Conservation (phyloP, 805 yeast genomes). For the Spathaspora arborariae region DNA sequence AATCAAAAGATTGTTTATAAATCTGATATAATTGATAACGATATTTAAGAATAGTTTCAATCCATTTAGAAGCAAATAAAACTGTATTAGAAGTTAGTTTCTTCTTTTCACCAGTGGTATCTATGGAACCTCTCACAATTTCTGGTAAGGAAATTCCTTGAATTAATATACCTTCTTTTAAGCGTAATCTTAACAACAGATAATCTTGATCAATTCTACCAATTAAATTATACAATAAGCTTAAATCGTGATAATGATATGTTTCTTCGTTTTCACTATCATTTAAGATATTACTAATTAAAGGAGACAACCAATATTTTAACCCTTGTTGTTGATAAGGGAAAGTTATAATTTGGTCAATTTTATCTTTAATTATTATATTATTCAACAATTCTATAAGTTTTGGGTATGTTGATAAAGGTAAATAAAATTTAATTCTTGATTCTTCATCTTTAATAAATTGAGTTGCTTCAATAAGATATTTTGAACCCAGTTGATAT, state of each 20-base stretch:
- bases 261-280: slow-evolving; percentile 1
- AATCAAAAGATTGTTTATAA: slow-evolving; percentile 44
- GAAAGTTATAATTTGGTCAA: slow-evolving; percentile 49
- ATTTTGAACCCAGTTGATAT: slow-evolving; percentile 48
- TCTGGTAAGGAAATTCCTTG: slow-evolving; percentile 9
- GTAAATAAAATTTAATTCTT: slow-evolving; percentile 50
- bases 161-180: slow-evolving; percentile 42
- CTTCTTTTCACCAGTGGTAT: slow-evolving; percentile 6
- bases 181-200: slow-evolving; percentile 44
- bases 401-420: slow-evolving; percentile 51
- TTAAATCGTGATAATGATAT: slow-evolving; percentile 37
- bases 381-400: slow-evolving; percentile 54
- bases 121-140: slow-evolving; percentile 6
- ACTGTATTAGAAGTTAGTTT: slow-evolving; percentile 27
- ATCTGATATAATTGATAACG: slow-evolving; percentile 50
- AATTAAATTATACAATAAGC: slow-evolving; percentile 46
- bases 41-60: slow-evolving; percentile 50
- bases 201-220: slow-evolving; percentile 52
- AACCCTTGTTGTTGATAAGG: slow-evolving; percentile 55
- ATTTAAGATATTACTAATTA: slow-evolving; percentile 18
- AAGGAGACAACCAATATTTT: slow-evolving; percentile 49
- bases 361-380: slow-evolving; percentile 52
- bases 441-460: slow-evolving; percentile 62
- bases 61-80: slow-evolving; percentile 65
- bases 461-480: slow-evolving; percentile 47